Evolutionary conservation across 75 land plant species (phyloP), one percentile per base, ranked within the genome.

Genomic region (Ceratopteris richardii): DNA sequence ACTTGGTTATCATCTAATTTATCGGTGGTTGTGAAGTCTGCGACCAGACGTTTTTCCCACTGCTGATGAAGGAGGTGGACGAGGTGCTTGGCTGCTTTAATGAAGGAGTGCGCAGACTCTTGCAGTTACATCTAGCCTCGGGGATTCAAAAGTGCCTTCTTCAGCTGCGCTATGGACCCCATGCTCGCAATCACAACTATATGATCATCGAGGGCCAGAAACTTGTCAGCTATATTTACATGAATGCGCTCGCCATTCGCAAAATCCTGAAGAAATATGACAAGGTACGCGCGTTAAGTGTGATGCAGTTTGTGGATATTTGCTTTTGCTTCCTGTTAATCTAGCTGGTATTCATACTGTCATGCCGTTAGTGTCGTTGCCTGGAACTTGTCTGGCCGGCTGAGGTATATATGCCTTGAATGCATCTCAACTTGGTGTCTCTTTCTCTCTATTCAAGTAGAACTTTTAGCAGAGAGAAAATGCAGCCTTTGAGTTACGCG

Each of bases 181-280:
- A 80, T 56, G 65, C 60, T 14, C 61, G 60, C 27, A 69, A 82
- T 67, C 80, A 71, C 27, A 61, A 65, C 40, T 40, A 53, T 9
- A 64, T 82, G 75, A 69, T 70, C 22, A 68, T 68, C 60, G 81
- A 85, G 64, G 86, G 90, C 12, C 65, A 70, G 54, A 58, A 73
- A 57, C 60, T 89, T 30, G 75, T 89, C 24, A 80, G 68, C 54
- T 89, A 89, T 59, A 74, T 75, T 3, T 71, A 77, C 30, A 80
- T 89, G 90, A 89, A 89, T 60, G 83, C 95, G 11, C 69, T 68
- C 50, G 95, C 95, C 14, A 72, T 89, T 22, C 73, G 84, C 1
- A 89, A 89, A 60, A 89, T 89, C 33, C 69, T 89, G 7, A 89
- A 89, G 75, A 89, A 89, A 31, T 89, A 89, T 63, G 95, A 89